A percentile compares a stretch with the other conserved stretches of the same genome.
These are phyloP conservation scores for Kluyveromyces marxianus DNA, from an alignment of 1,139 yeast species.

Conservation along the genomic window DNA sequence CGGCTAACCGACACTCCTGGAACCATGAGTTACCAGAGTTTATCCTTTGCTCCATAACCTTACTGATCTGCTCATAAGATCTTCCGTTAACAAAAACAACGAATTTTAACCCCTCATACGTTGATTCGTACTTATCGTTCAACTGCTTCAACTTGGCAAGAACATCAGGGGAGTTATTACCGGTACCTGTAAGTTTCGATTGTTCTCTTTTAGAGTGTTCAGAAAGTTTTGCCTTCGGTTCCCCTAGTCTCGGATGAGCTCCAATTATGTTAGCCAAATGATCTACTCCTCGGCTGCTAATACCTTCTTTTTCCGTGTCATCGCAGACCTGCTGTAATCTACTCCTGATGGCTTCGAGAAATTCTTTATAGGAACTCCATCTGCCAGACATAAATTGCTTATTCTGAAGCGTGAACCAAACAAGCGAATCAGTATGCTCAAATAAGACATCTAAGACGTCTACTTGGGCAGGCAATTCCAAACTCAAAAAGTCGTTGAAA, in stretches of 20 bases:
- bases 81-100: conserved; percentile 92
- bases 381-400: conserved; percentile 6
- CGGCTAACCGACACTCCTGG: conserved; percentile 58
- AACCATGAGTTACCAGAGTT: conserved; percentile 16
- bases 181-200: conserved; percentile 41
- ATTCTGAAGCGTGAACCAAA: conserved; percentile 12
- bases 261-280: conserved; percentile 49
- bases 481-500: conserved; percentile 1
- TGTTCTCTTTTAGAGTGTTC: conserved; percentile 68
- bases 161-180: conserved; percentile 39
- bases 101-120: conserved; percentile 76
- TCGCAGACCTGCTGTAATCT: conserved; percentile 34
- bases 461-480: conserved; percentile 7
- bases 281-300: conserved; percentile 27
- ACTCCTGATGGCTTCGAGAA: conserved; percentile 45
- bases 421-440: conserved; percentile 17
- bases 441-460: conserved; percentile 13
- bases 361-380: conserved; percentile 33
- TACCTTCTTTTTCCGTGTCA: conserved; percentile 19
- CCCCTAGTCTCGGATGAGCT: conserved; percentile 90
- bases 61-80: conserved; percentile 55
- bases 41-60: conserved; percentile 57
- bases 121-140: conserved; percentile 56
- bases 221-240: conserved; percentile 46
- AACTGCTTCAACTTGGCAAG: conserved; percentile 41